These are phyloP conservation scores for Davidsoniella neocaledoniae DNA, from an alignment of 2,329 filamentous ascomycete genomes.

Conservation along the genomic window DNA sequence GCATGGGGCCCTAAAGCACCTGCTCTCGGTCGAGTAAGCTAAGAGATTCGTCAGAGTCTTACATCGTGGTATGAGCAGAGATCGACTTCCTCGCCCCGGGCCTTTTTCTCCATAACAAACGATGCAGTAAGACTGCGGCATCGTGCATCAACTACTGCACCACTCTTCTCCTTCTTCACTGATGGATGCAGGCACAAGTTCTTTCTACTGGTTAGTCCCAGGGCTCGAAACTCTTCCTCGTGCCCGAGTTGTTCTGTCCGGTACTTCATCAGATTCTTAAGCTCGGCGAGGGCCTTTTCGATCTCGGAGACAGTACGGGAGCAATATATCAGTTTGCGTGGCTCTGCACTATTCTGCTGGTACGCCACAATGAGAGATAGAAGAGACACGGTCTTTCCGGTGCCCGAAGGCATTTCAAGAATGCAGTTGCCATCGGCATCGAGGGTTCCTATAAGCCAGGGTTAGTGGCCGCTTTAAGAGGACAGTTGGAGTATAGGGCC, in stretches of 20 bases:
- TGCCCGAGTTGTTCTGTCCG: constrained; percentile 74
- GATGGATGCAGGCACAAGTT: constrained; percentile 93
- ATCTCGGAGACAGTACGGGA: constrained; percentile 99
- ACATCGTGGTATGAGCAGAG: constrained; percentile 92
- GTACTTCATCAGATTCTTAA: constrained; percentile 91
- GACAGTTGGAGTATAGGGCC: neutral
- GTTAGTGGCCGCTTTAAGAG: constrained; percentile 1
- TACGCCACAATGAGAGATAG: constrained; percentile 93
- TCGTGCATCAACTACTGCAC: constrained; percentile 80
- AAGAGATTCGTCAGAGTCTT: constrained; percentile 16
- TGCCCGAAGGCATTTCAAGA: constrained; percentile 96
- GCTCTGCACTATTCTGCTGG: constrained; percentile 82
- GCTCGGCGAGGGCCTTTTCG: constrained; percentile 84
- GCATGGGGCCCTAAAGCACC: no score
- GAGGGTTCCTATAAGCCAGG: constrained; percentile 43
- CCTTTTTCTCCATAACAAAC: constrained; percentile 96
- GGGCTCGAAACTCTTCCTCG: constrained; percentile 80
- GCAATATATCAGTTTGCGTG: constrained; percentile 94
- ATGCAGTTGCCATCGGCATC: constrained; percentile 93
- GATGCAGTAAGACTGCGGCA: constrained; percentile 91
- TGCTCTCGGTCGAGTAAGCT: neutral
- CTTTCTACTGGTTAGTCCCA: constrained; percentile 90
- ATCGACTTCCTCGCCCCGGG: constrained; percentile 84
- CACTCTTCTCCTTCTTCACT: constrained; percentile 92
- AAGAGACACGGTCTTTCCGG: constrained; percentile 90